Conservation (phyloP, 371 early-diverging fungal species). For the Lichtheimia corymbifera region DNA sequence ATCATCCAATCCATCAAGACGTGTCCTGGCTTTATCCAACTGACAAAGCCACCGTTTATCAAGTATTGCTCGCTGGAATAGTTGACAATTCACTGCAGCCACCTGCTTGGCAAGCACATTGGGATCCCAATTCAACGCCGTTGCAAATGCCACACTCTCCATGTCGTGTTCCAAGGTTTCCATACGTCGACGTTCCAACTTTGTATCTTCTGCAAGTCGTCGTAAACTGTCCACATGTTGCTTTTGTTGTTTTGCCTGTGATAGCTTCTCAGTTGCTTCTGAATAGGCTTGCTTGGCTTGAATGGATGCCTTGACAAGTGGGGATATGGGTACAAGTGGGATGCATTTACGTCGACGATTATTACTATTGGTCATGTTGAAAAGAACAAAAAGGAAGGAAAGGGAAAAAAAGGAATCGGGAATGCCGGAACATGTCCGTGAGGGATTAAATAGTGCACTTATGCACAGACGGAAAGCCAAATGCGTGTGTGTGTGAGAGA, state of each 20-base stretch:
- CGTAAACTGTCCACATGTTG: constrained; percentile 18
- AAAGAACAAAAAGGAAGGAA: constrained; percentile 2
- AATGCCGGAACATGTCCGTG: constrained; percentile 3
- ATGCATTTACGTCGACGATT: constrained; percentile 7
- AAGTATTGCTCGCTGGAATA: constrained; percentile 51
- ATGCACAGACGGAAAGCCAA: constrained; percentile 12
- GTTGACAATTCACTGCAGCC: constrained; percentile 53
- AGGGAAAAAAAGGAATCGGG: constrained; percentile 2
- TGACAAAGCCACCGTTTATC: constrained; percentile 24
- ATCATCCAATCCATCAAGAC: constrained; percentile 47
- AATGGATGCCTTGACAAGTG: constrained; percentile 41
- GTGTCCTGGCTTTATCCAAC: constrained; percentile 42
- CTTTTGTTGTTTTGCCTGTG: constrained; percentile 29
- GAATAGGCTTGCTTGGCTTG: constrained; percentile 31
- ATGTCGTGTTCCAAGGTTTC: constrained; percentile 50
- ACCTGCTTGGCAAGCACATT: constrained; percentile 61
- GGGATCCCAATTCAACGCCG: constrained; percentile 48
- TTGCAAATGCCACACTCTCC: constrained; percentile 44
- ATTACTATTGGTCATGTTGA: no score
- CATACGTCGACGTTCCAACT: constrained; percentile 48
- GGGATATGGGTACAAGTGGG: constrained; percentile 61
- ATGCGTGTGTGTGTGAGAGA: not conserved
- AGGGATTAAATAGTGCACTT: not conserved
- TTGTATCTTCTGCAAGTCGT: constrained; percentile 46
- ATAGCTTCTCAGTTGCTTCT: constrained; percentile 27